These are phyloP conservation scores for Anisodus tanguticus DNA, from an alignment of 257 asterid species.

Conservation along the genomic window DNA sequence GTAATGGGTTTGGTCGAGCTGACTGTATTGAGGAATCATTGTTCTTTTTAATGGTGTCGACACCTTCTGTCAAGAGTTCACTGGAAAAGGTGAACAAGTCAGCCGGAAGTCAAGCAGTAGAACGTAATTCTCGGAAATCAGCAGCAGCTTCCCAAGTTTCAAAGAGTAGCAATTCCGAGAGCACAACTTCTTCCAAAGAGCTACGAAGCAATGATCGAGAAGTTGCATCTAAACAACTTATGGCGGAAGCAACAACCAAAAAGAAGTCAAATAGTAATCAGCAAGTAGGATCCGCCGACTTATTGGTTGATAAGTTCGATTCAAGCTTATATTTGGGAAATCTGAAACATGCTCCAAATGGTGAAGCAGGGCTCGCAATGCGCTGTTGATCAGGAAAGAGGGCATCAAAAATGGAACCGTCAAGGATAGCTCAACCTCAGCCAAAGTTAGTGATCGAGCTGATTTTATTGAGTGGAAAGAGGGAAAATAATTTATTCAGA, in stretches of 20 bases:
- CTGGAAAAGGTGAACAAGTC: conserved; percentile 6
- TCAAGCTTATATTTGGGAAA: conserved; percentile 28
- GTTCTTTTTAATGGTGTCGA: conserved; percentile 23
- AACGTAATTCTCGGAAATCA: not conserved
- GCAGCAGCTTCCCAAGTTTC: conserved; percentile 20
- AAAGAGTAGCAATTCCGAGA: not conserved
- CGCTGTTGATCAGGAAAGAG: not conserved
- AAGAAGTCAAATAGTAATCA: not conserved
- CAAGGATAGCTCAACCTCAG: not conserved
- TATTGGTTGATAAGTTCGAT: not conserved
- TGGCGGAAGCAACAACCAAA: not conserved
- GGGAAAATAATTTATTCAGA: too few species aligned
- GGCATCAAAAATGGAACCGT: not conserved
- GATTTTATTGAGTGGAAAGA: not conserved
- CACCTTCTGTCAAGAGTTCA: conserved; percentile 5
- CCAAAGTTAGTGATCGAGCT: conserved; percentile 21
- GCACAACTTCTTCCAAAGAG: not conserved
- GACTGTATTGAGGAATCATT: not conserved
- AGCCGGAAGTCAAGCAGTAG: not conserved
- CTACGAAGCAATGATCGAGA: conserved; percentile 4
- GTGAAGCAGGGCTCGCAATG: not conserved
- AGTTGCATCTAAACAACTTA: conserved; percentile 12
- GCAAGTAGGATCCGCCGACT: not conserved
- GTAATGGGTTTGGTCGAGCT: conserved; percentile 21
- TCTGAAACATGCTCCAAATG: conserved; percentile 10